Percentiles rank a stretch among this genome's conserved stretches.
Evolutionary conservation across 2,329 filamentous ascomycete genomes (phyloP).

Genomic region (Madurella fahalii): DNA sequence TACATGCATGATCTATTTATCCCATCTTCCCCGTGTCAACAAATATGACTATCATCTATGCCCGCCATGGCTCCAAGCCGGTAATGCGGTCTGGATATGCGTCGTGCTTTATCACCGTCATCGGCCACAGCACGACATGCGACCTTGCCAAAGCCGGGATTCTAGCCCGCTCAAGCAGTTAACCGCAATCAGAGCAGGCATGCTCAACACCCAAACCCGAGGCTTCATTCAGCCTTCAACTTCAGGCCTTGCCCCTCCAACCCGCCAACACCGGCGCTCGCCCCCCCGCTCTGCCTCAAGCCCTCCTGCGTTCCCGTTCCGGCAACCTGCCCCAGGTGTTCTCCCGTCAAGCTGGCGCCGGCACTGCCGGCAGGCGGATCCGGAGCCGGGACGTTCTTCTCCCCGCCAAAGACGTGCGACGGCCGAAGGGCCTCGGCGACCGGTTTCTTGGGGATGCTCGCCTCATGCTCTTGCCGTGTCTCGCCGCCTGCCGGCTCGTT

Average conservation of each 20-base stretch:
- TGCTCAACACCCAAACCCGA: no score
- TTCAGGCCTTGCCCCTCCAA: not conserved
- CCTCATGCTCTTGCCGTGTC: slow-evolving; percentile 1
- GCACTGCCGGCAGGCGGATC: not conserved
- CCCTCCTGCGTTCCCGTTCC: not conserved
- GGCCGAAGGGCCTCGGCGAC: slow-evolving; percentile 5
- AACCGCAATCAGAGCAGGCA: no score
- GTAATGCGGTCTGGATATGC: no score
- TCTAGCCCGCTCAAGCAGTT: no score
- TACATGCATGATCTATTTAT: no score
- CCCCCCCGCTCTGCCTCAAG: slow-evolving; percentile 1
- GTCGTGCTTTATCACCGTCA: no score
- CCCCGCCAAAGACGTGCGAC: slow-evolving; percentile 4
- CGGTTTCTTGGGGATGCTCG: slow-evolving; percentile 6
- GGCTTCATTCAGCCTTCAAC: no score
- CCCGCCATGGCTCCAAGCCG: no score
- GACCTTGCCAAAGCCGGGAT: no score
- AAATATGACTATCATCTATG: no score
- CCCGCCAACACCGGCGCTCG: not conserved
- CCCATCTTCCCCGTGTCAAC: no score
- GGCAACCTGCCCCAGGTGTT: not conserved
- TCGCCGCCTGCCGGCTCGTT: slow-evolving; percentile 7
- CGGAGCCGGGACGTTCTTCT: slow-evolving; percentile 6
- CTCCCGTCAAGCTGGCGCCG: not conserved
- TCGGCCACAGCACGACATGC: no score